Conservation (phyloP, 805 yeast species). For the Yamadazyma sp. region DNA sequence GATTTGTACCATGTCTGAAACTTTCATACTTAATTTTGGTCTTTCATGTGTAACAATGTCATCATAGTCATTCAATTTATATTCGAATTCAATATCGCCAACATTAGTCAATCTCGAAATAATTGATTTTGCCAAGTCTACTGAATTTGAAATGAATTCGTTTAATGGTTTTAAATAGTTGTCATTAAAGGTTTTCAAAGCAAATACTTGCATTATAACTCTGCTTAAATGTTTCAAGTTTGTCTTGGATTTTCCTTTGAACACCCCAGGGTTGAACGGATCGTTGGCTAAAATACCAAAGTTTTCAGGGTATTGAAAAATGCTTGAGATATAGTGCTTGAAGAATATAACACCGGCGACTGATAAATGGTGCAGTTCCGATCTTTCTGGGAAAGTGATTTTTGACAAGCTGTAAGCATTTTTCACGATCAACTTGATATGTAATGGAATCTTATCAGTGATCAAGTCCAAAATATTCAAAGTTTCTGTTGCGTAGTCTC, state of each 20-base stretch:
- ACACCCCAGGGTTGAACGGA: conserved; percentile 19
- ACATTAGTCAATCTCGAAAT: conserved; percentile 50
- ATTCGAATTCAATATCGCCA: conserved; percentile 57
- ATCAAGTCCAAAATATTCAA: conserved; percentile 48
- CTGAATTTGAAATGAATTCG: conserved; percentile 58
- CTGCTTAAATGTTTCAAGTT: conserved; percentile 58
- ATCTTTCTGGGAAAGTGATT: conserved; percentile 52
- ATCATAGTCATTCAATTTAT: conserved; percentile 61
- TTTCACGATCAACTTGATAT: conserved; percentile 33
- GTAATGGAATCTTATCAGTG: conserved; percentile 36
- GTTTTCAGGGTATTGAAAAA: conserved; percentile 52
- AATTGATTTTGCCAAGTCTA: conserved; percentile 43
- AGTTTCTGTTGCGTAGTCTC: conserved; percentile 67
- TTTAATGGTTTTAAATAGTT: conserved; percentile 77
- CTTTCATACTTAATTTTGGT: conserved; percentile 43
- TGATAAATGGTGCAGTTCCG: conserved; percentile 58
- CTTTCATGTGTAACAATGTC: conserved; percentile 55
- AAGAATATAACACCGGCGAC: conserved; percentile 66
- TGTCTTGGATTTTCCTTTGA: conserved; percentile 25
- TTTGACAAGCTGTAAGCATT: conserved; percentile 37
- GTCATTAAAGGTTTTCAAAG: conserved; percentile 68
- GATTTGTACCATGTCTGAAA: conserved; percentile 45
- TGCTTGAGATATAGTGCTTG: conserved; percentile 46
- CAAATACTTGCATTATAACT: conserved; percentile 61
- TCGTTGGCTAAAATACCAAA: conserved; percentile 47